These are phyloP conservation scores for Diplodia corticola DNA, from an alignment of 2,329 filamentous ascomycete species.

Conservation along the genomic window DNA sequence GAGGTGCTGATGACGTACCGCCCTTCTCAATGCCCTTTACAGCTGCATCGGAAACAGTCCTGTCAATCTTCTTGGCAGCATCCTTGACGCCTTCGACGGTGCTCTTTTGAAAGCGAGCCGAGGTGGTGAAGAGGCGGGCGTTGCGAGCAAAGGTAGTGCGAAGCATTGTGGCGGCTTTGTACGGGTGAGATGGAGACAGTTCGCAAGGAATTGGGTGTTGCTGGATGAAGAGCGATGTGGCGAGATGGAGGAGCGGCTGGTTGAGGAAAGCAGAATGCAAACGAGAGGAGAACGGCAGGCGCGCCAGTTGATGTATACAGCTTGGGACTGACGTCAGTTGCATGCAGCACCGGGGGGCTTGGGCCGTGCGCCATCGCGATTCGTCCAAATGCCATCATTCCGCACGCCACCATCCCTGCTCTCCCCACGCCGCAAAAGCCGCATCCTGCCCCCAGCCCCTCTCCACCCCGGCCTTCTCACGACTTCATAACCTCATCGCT, in stretches of 20 bases:
- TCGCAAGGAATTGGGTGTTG: neutral
- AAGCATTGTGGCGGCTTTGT: constrained; percentile 44
- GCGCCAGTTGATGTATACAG: neutral
- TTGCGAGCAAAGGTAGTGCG: constrained; percentile 47
- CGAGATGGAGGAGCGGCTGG: neutral
- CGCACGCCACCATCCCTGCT: constrained; percentile 13
- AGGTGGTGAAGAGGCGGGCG: constrained; percentile 56
- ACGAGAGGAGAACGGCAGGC: neutral
- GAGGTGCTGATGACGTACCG: constrained; percentile 48
- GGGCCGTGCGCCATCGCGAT: constrained; percentile 12
- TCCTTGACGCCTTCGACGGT: constrained; percentile 59
- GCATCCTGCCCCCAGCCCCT: neutral
- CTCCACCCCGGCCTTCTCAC: neutral
- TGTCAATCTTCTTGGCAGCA: constrained; percentile 58
- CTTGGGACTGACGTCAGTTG: constrained; percentile 1
- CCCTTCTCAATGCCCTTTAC: constrained; percentile 65
- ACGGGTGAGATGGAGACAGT: neutral
- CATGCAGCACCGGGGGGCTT: neutral
- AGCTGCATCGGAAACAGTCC: constrained; percentile 55
- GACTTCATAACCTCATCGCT: constrained; percentile 7
- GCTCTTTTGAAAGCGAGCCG: constrained; percentile 50
- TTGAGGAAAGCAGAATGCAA: neutral
- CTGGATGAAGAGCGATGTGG: neutral
- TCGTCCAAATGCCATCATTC: constrained; percentile 13
- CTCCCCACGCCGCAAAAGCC: constrained; percentile 12